phyloP scores from a whole-genome alignment of 352 stramenopile species.

The Globisporangium radiosum region DNA sequence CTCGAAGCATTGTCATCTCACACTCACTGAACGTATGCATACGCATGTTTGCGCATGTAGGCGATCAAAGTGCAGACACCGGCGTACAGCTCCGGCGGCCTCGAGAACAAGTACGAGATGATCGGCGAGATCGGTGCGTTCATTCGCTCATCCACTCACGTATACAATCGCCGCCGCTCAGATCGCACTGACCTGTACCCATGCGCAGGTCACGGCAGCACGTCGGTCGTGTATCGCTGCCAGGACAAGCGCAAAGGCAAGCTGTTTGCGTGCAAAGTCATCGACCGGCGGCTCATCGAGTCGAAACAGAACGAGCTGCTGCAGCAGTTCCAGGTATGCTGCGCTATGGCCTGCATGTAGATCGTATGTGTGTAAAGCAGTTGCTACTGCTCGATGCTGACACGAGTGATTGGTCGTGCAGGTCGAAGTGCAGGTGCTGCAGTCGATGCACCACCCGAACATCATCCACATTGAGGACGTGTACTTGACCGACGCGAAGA shows the following conservation, averaged over 20 bases:
- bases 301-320: slow-evolving; percentile 73
- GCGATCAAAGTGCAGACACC: slow-evolving; percentile 67
- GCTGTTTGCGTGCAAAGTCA: slow-evolving; percentile 81
- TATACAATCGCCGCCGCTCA: neutral
- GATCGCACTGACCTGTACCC: no score
- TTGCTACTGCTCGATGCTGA: no score
- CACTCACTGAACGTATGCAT: neutral
- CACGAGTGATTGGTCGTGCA: slow-evolving; percentile 9
- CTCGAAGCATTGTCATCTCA: neutral
- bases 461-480: slow-evolving; percentile 88
- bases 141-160: neutral
- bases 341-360: no score
- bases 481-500: slow-evolving; percentile 77
- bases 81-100: slow-evolving; percentile 56
- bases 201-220: slow-evolving; percentile 65
- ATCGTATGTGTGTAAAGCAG: no score
- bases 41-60: slow-evolving; percentile 15
- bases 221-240: slow-evolving; percentile 82
- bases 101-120: slow-evolving; percentile 84
- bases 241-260: slow-evolving; percentile 47
- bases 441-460: slow-evolving; percentile 85
- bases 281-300: slow-evolving; percentile 72
- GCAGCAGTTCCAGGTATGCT: slow-evolving; percentile 77
- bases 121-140: slow-evolving; percentile 71
- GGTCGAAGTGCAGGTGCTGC: slow-evolving; percentile 88